Evolutionary conservation across 2,329 filamentous ascomycete genomes (phyloP), one percentile per base, ranked within the genome.

Genomic region (Curvularia sp.): DNA sequence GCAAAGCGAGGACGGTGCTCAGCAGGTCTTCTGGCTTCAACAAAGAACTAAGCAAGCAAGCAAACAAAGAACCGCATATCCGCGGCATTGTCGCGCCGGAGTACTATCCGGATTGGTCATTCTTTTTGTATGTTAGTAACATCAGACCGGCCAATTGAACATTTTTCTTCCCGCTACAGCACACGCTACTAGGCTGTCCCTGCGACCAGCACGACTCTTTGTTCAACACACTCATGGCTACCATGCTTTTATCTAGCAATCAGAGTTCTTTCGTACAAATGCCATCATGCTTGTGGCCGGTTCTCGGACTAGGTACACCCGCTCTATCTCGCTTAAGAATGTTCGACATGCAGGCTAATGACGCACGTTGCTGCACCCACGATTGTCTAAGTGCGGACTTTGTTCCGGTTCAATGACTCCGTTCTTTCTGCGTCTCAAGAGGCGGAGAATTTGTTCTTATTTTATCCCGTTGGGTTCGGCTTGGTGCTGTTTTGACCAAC

Each of bases 361-460:
- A 67, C 60, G 68, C 68, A 68, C 66, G 65, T 62, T 64, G 62
- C 68, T 70, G 68, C 66, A 66, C 60, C 61, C 60, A 55, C 64
- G 49, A 60, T 57, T 60, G 60, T 60, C 48, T 55, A 54, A 61
- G 58, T 57, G 65, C 65, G 65, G 65, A 67, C 57, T 59, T 55
- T 65, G 54, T 69, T 68, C 66, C 61, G 63, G 67, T 53, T 55
- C 61, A 61, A 58, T 62, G 61, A 59, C 57, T 58, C 59, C 61
- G 64, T 58, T 43, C 54, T 53, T 24, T 24, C 35, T 61, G 51
- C 50, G 39, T 43, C 47, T 42, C n/a, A 46, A 50, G 42, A 53
- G 49, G 47, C 46, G 31, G 44, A 52, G 49, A 44, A 26, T 52
- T 41, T 47, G 26, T 31, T 44, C 42, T 13, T 38, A 39, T 44